phyloP scores from a whole-genome alignment of 2,329 filamentous ascomycete genomes.

The Grosmannia penicillata region DNA sequence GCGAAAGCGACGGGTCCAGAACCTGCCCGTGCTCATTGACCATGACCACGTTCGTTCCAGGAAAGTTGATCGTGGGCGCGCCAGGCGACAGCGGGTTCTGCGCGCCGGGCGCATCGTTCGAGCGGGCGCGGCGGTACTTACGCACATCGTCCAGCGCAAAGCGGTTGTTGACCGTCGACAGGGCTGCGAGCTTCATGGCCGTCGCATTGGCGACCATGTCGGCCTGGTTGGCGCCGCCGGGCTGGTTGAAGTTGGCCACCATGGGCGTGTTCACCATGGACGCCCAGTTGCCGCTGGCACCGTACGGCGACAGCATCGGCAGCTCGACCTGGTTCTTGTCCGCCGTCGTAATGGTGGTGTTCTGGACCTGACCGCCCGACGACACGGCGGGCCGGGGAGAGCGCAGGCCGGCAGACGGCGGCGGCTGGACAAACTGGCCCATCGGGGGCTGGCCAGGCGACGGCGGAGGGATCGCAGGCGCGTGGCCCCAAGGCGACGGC shows the following conservation, averaged over 20 bases:
- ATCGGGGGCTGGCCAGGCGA: slow-evolving; percentile 68
- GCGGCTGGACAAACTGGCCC: slow-evolving; percentile 87
- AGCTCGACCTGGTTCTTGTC: slow-evolving; percentile 63
- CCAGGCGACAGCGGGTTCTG: slow-evolving; percentile 52
- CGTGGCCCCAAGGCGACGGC: slow-evolving; percentile 68
- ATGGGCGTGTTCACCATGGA: slow-evolving; percentile 98
- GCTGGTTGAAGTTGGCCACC: slow-evolving; percentile 68
- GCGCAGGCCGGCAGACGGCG: slow-evolving; percentile 58
- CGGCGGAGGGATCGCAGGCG: slow-evolving; percentile 52
- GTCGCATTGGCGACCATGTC: slow-evolving; percentile 99
- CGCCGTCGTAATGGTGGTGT: slow-evolving; percentile 60
- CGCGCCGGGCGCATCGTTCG: slow-evolving; percentile 59
- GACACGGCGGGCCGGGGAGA: slow-evolving; percentile 63
- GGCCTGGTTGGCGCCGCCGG: slow-evolving; percentile 50
- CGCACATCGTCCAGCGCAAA: slow-evolving; percentile 93
- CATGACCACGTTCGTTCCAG: slow-evolving; percentile 68
- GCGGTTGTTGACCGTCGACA: slow-evolving; percentile 96
- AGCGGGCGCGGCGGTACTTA: slow-evolving; percentile 85
- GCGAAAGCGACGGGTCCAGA: slow-evolving; percentile 68
- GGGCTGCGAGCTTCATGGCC: slow-evolving; percentile 92
- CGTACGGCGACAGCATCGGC: slow-evolving; percentile 74
- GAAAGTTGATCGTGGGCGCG: slow-evolving; percentile 45
- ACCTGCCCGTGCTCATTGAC: slow-evolving; percentile 88
- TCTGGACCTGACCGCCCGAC: slow-evolving; percentile 61
- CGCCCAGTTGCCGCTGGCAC: slow-evolving; percentile 83